phyloP scores from a whole-genome alignment of 306 rosid species.

The Geum urbanum region DNA sequence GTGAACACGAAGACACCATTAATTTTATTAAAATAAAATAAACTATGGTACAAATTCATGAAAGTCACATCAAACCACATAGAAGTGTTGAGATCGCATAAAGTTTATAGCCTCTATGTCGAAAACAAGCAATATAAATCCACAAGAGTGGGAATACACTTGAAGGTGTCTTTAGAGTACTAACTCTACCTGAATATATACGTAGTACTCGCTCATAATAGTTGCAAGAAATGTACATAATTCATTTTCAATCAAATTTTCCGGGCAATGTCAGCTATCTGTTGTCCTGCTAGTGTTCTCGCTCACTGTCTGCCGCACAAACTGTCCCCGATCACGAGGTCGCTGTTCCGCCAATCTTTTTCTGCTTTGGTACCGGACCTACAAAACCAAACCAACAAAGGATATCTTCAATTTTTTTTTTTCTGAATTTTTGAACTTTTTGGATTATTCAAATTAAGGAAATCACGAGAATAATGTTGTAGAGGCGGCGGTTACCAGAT shows the following conservation, averaged over 20 bases:
- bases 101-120: not conserved
- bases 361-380: constrained; percentile 77
- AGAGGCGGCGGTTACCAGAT: not conserved
- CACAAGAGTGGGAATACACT: not conserved
- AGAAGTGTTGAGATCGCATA: not conserved
- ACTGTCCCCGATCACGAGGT: constrained; percentile 67
- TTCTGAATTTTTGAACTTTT: no score
- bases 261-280: constrained; percentile 38
- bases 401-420: not conserved
- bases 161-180: constrained; percentile 6
- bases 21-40: not conserved
- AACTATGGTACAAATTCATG: not conserved
- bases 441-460: not conserved
- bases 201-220: not conserved
- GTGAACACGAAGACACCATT: not conserved
- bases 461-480: not conserved
- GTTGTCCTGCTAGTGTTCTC: constrained; percentile 45
- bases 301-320: constrained; percentile 48
- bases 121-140: constrained; percentile 9
- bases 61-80: not conserved
- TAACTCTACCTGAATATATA: constrained; percentile 10
- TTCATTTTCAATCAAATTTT: not conserved
- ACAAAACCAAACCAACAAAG: constrained; percentile 18
- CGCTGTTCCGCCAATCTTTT: constrained; percentile 69
- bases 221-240: constrained; percentile 1